Base-by-base conservation (phyloP, 2,329 filamentous ascomycete genomes). In the Botrytis medusae region DNA sequence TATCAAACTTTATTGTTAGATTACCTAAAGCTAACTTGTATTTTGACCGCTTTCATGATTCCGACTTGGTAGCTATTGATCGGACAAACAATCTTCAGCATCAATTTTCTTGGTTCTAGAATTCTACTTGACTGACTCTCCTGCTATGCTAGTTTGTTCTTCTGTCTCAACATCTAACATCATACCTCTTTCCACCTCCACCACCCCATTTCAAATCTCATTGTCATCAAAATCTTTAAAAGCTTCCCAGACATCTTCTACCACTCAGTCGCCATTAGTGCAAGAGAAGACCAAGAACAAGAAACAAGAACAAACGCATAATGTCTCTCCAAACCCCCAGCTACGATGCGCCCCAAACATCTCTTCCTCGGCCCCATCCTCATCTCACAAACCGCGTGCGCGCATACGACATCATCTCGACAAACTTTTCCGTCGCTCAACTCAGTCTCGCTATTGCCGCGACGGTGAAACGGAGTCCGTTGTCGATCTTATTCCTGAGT, bases 271-370 rank as follows among this genome's bases (percentile, higher is more conserved):
- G 51, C 25, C 34, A 57, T 16, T 18, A 42, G 34, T 20, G 18
- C 65, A 57, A 40, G 29, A 37, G n/a, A n/a, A 54, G 25, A 42
- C 51, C 12, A 1, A 16, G 4, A 29, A 16, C 1, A 57, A 67
- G 32, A 42, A 29, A 22, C 20, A 57, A 51, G 32, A 61, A 40
- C 14, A 34, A 61, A 51, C 29, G 10, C 34, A 67, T 37, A 16
- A 72, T 72, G 71, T 72, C 71, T 59, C 71, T 72, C 32, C 51
- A 72, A 67, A 60, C 16, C 22, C 29, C 65, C 48, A 68, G 48
- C 65, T 42, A 68, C 48, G 34, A 68, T 32, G 4, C 12, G 6
- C 48, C 65, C 6, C 48, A 29, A 32, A 32, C 48, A 59, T 10
- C 20, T 18, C 40, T 22, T 8, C n/a, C 60, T 29, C 69, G 16